Evolutionary conservation across 495 filamentous ascomycete species (phyloP).

Genomic region (Penicillium arizonense): DNA sequence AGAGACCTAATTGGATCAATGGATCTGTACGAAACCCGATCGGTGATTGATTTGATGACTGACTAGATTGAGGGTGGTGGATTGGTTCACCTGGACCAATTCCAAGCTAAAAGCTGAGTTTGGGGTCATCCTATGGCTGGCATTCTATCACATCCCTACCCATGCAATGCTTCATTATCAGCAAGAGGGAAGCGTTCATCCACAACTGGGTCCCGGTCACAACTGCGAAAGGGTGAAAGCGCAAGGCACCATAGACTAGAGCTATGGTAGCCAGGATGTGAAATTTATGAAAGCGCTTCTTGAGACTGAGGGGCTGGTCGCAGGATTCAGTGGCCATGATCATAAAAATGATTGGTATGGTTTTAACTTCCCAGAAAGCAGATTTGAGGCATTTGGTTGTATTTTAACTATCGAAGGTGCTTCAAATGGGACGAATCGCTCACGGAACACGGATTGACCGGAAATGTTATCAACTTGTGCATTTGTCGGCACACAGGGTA

Average conservation of each 20-base stretch:
- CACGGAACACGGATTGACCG: constrained; percentile 29
- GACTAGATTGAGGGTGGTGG: constrained; percentile 38
- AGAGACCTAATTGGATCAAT: constrained; percentile 39
- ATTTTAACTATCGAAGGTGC: constrained; percentile 19
- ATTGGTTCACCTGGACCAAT: constrained; percentile 59
- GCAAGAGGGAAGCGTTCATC: constrained; percentile 31
- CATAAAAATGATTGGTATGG: constrained; percentile 66
- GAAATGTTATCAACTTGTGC: constrained; percentile 53
- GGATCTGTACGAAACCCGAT: constrained; percentile 12
- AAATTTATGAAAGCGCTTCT: constrained; percentile 65
- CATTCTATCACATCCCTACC: constrained; percentile 72
- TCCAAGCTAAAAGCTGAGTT: constrained; percentile 39
- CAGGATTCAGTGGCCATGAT: constrained; percentile 67
- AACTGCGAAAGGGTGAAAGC: constrained; percentile 53
- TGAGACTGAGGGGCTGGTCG: constrained; percentile 55
- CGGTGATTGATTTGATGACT: not conserved
- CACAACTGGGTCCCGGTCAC: constrained; percentile 56
- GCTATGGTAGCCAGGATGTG: constrained; percentile 52
- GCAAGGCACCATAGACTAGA: constrained; percentile 22
- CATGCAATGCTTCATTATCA: constrained; percentile 56
- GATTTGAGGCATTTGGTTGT: no score
- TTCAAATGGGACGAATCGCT: constrained; percentile 35
- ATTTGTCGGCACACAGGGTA: constrained; percentile 70
- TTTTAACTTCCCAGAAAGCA: no score
- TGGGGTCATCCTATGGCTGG: constrained; percentile 59